A percentile compares a stretch with the other conserved stretches of the same genome.
phyloP scores from a whole-genome alignment of 2,329 filamentous ascomycete genomes.

The Exophiala bonariae region DNA sequence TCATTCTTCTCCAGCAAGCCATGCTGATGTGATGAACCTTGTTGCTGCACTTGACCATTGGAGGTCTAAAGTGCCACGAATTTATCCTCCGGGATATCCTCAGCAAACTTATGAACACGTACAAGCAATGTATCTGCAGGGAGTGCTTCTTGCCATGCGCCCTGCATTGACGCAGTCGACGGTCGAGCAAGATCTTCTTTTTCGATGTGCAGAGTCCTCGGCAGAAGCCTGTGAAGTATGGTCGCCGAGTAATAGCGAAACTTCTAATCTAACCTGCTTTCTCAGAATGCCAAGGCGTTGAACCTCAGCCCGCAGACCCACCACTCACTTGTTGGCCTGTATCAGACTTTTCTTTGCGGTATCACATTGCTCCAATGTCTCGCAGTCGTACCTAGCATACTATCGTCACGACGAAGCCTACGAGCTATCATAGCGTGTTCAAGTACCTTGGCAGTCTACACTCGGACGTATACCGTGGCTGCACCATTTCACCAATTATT shows the following conservation, averaged over 20 bases:
- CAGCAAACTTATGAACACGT: conserved; percentile 21
- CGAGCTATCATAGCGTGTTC: conserved; percentile 25
- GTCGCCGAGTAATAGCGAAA: neutral
- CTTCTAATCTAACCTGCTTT: neutral
- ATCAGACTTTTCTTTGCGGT: conserved; percentile 24
- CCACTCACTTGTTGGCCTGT: conserved; percentile 20
- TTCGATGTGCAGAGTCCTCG: conserved; percentile 20
- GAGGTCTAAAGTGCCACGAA: conserved; percentile 19
- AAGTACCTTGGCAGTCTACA: conserved; percentile 23
- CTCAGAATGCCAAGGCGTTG: conserved; percentile 19
- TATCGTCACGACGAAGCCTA: conserved; percentile 13
- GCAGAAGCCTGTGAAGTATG: conserved; percentile 25
- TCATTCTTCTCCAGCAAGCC: conserved; percentile 14
- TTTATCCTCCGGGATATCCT: conserved; percentile 17
- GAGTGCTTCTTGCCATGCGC: conserved; percentile 20
- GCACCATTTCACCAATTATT: conserved; percentile 24
- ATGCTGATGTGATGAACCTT: conserved; percentile 17
- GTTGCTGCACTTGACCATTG: conserved; percentile 20
- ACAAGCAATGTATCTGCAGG: conserved; percentile 23
- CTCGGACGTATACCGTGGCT: conserved; percentile 15
- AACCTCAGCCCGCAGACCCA: conserved; percentile 22
- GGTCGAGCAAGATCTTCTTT: conserved; percentile 18
- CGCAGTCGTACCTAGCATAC: conserved; percentile 17
- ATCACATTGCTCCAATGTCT: conserved; percentile 24
- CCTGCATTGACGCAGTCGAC: conserved; percentile 17